Conservation (phyloP, 2,329 filamentous ascomycete genomes). For the Talaromyces pinophilus region DNA sequence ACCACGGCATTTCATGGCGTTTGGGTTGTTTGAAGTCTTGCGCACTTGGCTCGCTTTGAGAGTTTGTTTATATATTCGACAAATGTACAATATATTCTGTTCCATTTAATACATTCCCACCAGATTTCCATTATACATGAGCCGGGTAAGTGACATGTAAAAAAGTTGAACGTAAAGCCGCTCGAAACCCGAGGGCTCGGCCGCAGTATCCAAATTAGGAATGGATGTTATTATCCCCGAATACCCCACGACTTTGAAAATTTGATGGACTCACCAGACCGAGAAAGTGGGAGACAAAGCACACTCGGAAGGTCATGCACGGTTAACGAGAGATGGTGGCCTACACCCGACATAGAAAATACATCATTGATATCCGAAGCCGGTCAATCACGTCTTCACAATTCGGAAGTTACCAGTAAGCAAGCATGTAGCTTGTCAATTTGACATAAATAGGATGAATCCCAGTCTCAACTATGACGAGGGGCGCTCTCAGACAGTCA, state of each 20-base stretch:
- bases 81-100: conserved; percentile 10
- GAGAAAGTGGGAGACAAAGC: not conserved
- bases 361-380: not conserved
- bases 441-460: not conserved
- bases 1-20: conserved; percentile 18
- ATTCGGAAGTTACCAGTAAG: not conserved
- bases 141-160: not conserved
- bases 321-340: not conserved
- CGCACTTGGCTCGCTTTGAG: not conserved
- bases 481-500: too few species aligned
- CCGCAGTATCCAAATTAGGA: not conserved
- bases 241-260: too few species aligned
- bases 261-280: not conserved
- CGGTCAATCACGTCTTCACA: not conserved
- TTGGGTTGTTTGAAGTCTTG: conserved; percentile 10
- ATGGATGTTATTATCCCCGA: not conserved
- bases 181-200: not conserved
- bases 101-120: not conserved
- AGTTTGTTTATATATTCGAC: not conserved
- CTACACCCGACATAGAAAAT: not conserved
- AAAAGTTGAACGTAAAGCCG: not conserved
- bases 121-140: not conserved
- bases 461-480: too few species aligned
- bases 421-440: not conserved
- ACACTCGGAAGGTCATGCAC: not conserved